Evolutionary conservation across 768 basidiomycete species (phyloP).

Genomic region (Saitozyma podzolica): DNA sequence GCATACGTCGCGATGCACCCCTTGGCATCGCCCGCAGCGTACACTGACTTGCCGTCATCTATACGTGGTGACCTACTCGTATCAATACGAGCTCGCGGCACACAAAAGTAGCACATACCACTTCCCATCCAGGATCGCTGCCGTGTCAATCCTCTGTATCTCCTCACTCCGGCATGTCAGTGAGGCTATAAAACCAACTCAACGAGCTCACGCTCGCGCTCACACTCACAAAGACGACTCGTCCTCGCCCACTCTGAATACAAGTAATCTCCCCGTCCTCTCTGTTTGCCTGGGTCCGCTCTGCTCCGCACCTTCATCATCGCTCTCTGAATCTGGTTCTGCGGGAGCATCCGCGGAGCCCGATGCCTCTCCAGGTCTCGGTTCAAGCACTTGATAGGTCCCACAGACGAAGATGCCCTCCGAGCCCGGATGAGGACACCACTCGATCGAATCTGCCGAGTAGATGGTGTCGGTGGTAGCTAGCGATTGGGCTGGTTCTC

Average conservation of each 20-base stretch:
- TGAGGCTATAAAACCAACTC: background rate
- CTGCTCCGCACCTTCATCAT: constrained; percentile 28
- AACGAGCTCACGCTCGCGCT: constrained; percentile 13
- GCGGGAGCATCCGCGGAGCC: constrained; percentile 49
- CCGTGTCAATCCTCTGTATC: constrained; percentile 66
- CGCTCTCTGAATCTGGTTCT: constrained; percentile 6
- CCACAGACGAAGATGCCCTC: constrained; percentile 77
- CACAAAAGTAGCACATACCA: constrained; percentile 62
- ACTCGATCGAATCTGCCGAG: constrained; percentile 88
- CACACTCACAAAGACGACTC: constrained; percentile 38
- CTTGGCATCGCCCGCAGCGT: constrained; percentile 83
- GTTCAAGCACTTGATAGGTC: constrained; percentile 76
- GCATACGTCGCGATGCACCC: constrained; percentile 70
- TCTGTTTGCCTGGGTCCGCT: constrained; percentile 22
- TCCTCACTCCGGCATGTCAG: constrained; percentile 52
- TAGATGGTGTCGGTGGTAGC: constrained; percentile 63
- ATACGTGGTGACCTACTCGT: constrained; percentile 20
- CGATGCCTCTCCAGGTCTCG: constrained; percentile 23
- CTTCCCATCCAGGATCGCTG: constrained; percentile 91
- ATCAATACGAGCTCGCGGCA: background rate
- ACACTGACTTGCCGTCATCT: constrained; percentile 41
- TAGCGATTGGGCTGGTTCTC: too few species aligned
- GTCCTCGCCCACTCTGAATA: constrained; percentile 59
- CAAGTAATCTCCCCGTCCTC: constrained; percentile 70
- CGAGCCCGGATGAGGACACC: constrained; percentile 69